phyloP scores from a whole-genome alignment of 2,329 filamentous ascomycete species.

The Bisporella sp. region DNA sequence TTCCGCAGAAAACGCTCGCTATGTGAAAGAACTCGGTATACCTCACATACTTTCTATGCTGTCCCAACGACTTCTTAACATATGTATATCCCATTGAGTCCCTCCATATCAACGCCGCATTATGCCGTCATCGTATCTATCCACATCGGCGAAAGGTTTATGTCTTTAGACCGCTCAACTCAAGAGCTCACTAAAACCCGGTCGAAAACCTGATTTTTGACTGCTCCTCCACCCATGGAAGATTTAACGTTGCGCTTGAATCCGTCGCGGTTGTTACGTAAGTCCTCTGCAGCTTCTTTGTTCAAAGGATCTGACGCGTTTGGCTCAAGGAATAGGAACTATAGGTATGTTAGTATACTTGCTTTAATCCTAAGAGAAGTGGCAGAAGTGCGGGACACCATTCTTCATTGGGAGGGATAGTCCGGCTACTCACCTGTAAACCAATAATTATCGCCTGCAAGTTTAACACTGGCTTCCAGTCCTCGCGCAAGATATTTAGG shows the following conservation, averaged over 20 bases:
- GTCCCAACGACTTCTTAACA: not conserved
- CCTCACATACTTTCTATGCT: too few species aligned
- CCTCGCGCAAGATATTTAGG: constrained; percentile 92
- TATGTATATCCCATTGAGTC: constrained; percentile 8
- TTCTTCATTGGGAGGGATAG: too few species aligned
- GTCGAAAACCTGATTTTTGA: constrained; percentile 71
- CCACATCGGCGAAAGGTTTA: not conserved
- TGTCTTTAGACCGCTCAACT: not conserved
- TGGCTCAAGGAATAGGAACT: constrained; percentile 97
- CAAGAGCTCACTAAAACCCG: constrained; percentile 54
- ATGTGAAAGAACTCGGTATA: too few species aligned
- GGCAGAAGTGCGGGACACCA: too few species aligned
- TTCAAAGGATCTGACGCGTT: constrained; percentile 97
- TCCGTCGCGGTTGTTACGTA: constrained; percentile 74
- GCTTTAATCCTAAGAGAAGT: not conserved
- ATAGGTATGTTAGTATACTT: constrained; percentile 12
- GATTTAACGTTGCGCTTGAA: constrained; percentile 88
- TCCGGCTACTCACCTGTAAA: constrained; percentile 56
- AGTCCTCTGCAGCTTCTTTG: constrained; percentile 92
- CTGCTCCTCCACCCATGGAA: constrained; percentile 73
- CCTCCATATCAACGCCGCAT: constrained; percentile 18
- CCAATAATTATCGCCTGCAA: constrained; percentile 95
- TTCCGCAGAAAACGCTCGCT: too few species aligned
- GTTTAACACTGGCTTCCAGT: constrained; percentile 98
- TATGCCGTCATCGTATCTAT: constrained; percentile 18